Conservation (phyloP, 495 filamentous ascomycete species). For the Achaetomiella virescens region DNA sequence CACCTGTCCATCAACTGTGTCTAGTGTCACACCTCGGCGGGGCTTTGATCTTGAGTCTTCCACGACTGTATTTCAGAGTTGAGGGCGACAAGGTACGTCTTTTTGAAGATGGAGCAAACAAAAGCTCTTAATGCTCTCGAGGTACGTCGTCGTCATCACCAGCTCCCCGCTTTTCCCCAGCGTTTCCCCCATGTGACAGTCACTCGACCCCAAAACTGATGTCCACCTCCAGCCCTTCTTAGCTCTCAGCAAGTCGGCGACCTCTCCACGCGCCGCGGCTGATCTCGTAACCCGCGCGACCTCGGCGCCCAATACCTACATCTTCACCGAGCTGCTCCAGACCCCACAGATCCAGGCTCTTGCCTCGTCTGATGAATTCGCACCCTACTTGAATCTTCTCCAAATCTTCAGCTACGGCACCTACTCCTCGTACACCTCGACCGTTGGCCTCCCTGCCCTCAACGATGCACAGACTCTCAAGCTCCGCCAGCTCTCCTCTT, state of each 20-base stretch:
- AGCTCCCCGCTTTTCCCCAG: slow-evolving; percentile 1
- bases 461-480: slow-evolving; percentile 70
- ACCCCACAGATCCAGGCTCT: slow-evolving; percentile 76
- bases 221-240: slow-evolving; percentile 62
- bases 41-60: background rate
- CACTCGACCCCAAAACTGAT: background rate
- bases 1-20: background rate
- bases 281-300: slow-evolving; percentile 86
- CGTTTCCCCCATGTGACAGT: background rate
- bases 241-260: slow-evolving; percentile 77
- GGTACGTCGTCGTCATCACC: slow-evolving; percentile 32
- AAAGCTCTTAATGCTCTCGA: slow-evolving; percentile 78
- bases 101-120: slow-evolving; percentile 66
- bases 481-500: slow-evolving; percentile 89
- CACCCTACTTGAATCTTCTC: slow-evolving; percentile 61
- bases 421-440: slow-evolving; percentile 60
- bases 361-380: slow-evolving; percentile 38
- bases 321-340: slow-evolving; percentile 90
- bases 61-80: background rate
- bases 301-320: slow-evolving; percentile 77
- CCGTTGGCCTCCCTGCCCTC: slow-evolving; percentile 57
- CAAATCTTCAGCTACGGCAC: slow-evolving; percentile 93
- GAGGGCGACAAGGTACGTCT: background rate
- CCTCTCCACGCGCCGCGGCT: slow-evolving; percentile 73
- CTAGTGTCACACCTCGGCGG: background rate